Evolutionary conservation across 1,284 basidiomycete genomes (phyloP).

Genomic region (Ceratobasidium sp.): DNA sequence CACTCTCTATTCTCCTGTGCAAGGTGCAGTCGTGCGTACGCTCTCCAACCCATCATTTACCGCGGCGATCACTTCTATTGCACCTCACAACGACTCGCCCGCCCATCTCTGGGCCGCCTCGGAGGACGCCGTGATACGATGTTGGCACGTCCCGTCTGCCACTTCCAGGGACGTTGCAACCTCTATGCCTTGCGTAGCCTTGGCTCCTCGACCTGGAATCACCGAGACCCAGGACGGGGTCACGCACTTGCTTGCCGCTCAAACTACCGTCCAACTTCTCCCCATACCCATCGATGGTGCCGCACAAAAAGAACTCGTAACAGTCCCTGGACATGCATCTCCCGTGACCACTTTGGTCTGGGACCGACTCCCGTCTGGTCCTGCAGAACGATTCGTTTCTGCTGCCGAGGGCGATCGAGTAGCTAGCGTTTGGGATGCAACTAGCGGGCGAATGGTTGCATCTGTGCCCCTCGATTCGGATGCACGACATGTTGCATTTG

Average conservation of each 20-base stretch:
- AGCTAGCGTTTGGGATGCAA: conserved; percentile 72
- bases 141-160: conserved; percentile 67
- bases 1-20: conserved; percentile 49
- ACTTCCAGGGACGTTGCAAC: conserved; percentile 55
- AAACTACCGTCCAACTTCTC: conserved; percentile 69
- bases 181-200: conserved; percentile 65
- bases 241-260: conserved; percentile 65
- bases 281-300: conserved; percentile 52
- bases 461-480: conserved; percentile 75
- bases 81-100: conserved; percentile 49
- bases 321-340: conserved; percentile 75
- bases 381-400: conserved; percentile 64
- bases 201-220: conserved; percentile 55
- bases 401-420: conserved; percentile 80
- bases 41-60: conserved; percentile 66
- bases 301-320: conserved; percentile 60
- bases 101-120: conserved; percentile 65
- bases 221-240: conserved; percentile 53
- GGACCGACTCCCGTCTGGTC: conserved; percentile 55
- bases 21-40: conserved; percentile 60
- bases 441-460: conserved; percentile 69
- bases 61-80: conserved; percentile 58
- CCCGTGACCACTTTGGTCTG: conserved; percentile 65
- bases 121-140: conserved; percentile 65
- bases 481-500: conserved; percentile 66